These are phyloP conservation scores for Hymenoscyphus infarciens DNA, from an alignment of 2,329 filamentous ascomycete species.

Conservation along the genomic window DNA sequence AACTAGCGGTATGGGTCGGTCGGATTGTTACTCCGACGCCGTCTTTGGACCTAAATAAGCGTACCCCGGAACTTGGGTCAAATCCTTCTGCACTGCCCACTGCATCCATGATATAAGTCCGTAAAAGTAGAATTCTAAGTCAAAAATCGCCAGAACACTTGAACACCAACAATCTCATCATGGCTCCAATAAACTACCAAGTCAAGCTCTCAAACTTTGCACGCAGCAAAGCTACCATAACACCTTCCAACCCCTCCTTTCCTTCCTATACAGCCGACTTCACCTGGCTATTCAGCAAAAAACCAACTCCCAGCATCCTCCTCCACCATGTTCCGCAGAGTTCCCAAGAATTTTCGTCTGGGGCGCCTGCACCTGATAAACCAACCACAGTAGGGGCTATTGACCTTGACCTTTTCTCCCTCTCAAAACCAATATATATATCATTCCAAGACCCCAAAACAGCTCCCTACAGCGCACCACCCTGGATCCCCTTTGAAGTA, in stretches of 20 bases:
- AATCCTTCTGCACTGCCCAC: not conserved
- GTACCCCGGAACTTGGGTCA: too few species aligned
- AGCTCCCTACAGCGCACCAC: not conserved
- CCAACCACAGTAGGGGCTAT: not conserved
- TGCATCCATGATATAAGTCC: not conserved
- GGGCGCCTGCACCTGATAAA: not conserved
- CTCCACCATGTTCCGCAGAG: not conserved
- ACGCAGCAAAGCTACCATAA: not conserved
- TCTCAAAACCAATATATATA: not conserved
- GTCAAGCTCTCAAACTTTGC: not conserved
- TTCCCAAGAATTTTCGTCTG: not conserved
- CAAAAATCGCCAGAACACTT: not conserved
- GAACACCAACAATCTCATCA: not conserved
- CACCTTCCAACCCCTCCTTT: not conserved
- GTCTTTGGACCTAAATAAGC: too few species aligned
- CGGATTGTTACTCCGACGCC: too few species aligned
- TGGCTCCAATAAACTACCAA: not conserved
- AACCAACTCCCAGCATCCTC: not conserved
- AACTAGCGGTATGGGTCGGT: too few species aligned
- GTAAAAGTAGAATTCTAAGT: not conserved
- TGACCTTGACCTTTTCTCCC: not conserved
- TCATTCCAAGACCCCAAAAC: not conserved
- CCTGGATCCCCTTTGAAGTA: not conserved
- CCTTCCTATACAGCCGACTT: not conserved
- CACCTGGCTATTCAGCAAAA: not conserved